Evolutionary conservation across 805 yeast genomes (phyloP).

Genomic region (Starmerella apicola): DNA sequence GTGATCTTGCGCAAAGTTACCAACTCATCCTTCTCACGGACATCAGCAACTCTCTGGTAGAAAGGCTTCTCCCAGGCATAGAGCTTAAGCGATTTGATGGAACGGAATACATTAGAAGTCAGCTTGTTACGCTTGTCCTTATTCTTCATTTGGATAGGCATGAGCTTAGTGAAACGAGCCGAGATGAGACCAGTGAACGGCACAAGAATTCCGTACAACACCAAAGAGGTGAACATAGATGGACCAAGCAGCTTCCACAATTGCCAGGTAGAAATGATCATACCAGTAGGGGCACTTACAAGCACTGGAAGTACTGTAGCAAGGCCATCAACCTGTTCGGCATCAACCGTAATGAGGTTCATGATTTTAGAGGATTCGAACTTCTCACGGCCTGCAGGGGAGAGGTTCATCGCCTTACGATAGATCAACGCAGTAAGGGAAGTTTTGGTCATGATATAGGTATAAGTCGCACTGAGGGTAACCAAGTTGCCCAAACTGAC

Average conservation of each 20-base stretch:
- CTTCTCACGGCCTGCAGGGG: slow-evolving; percentile 48
- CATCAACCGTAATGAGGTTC: slow-evolving; percentile 85
- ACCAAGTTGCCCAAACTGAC: slow-evolving; percentile 14
- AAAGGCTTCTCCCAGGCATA: slow-evolving; percentile 95
- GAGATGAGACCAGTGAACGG: slow-evolving; percentile 63
- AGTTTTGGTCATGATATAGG: slow-evolving; percentile 16
- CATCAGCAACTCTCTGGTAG: slow-evolving; percentile 47
- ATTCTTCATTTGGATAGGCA: slow-evolving; percentile 66
- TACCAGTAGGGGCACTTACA: slow-evolving; percentile 88
- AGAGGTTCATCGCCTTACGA: slow-evolving; percentile 54
- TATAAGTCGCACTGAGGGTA: slow-evolving; percentile 8
- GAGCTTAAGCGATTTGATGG: slow-evolving; percentile 79
- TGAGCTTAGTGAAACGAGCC: slow-evolving; percentile 44
- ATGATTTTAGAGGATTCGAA: slow-evolving; percentile 85
- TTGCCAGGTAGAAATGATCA: slow-evolving; percentile 58
- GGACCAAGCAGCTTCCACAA: slow-evolving; percentile 63
- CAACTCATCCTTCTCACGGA: slow-evolving; percentile 79
- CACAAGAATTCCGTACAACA: slow-evolving; percentile 58
- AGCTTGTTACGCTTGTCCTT: slow-evolving; percentile 87
- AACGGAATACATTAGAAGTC: slow-evolving; percentile 73
- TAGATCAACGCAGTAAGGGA: slow-evolving; percentile 52
- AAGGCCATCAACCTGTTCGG: slow-evolving; percentile 71
- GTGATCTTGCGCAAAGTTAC: slow-evolving; percentile 54
- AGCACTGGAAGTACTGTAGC: slow-evolving; percentile 60
- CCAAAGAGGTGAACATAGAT: slow-evolving; percentile 83